Conservation (phyloP, 2,329 filamentous ascomycete species). For the Mariannaea sp. region DNA sequence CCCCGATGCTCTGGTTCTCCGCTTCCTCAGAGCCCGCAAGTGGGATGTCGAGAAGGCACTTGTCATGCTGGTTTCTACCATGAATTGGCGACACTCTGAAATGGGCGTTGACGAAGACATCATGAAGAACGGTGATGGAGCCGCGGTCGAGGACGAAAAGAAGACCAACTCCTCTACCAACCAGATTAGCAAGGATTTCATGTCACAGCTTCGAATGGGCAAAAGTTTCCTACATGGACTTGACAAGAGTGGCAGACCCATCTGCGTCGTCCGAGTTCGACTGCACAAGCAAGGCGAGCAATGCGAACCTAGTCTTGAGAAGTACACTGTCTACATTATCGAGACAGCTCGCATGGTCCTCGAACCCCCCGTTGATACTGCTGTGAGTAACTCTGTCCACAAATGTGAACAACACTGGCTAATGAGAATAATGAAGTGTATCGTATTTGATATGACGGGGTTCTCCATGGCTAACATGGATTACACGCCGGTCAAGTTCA, state of each 20-base stretch:
- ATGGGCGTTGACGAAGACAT: slow-evolving; percentile 91
- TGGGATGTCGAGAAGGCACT: slow-evolving; percentile 48
- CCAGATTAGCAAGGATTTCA: slow-evolving; percentile 74
- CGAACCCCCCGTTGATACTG: slow-evolving; percentile 82
- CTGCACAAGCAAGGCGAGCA: slow-evolving; percentile 85
- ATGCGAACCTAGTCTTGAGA: slow-evolving; percentile 78
- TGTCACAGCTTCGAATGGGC: slow-evolving; percentile 83
- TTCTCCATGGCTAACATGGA: slow-evolving; percentile 98
- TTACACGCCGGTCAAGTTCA: slow-evolving; percentile 95
- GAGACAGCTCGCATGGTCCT: slow-evolving; percentile 90
- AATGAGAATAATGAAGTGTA: slow-evolving; percentile 61
- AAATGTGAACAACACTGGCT: slow-evolving; percentile 1
- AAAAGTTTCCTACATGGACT: slow-evolving; percentile 91
- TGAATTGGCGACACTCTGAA: slow-evolving; percentile 85
- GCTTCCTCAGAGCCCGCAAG: slow-evolving; percentile 48
- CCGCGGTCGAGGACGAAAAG: slow-evolving; percentile 64
- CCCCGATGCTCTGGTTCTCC: slow-evolving; percentile 68
- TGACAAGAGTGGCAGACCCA: slow-evolving; percentile 82
- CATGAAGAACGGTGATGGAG: slow-evolving; percentile 74
- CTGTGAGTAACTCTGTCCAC: slow-evolving; percentile 62
- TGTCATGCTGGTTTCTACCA: slow-evolving; percentile 66
- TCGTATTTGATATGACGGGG: slow-evolving; percentile 94
- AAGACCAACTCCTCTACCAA: slow-evolving; percentile 62
- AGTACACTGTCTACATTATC: slow-evolving; percentile 91
- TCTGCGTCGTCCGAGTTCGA: slow-evolving; percentile 83